Percentiles rank a stretch among this genome's conserved stretches.
phyloP scores from a whole-genome alignment of 2,329 filamentous ascomycete species.

The Aspergillus terreus region DNA sequence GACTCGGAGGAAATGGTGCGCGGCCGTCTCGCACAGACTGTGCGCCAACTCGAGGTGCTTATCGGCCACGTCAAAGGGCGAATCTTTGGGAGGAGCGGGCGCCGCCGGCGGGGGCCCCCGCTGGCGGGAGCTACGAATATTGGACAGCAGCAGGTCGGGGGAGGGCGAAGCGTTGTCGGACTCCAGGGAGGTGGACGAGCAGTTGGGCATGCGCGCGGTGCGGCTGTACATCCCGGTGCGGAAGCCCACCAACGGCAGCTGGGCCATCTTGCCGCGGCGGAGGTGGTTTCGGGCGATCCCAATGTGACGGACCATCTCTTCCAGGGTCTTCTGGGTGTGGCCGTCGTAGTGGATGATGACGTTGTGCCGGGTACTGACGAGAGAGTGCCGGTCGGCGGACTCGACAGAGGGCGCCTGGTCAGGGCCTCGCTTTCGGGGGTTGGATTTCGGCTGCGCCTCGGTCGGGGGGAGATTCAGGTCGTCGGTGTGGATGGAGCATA shows the following conservation, averaged over 20 bases:
- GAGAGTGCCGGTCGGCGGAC: conserved; percentile 33
- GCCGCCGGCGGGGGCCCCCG: conserved; percentile 40
- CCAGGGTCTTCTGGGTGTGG: conserved; percentile 77
- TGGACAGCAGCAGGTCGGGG: conserved; percentile 14
- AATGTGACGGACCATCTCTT: conserved; percentile 76
- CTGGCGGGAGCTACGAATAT: conserved; percentile 26
- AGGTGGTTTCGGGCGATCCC: conserved; percentile 77
- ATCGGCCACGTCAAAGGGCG: conserved; percentile 70
- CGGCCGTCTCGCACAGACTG: conserved; percentile 76
- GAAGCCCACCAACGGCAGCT: conserved; percentile 26
- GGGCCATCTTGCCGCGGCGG: conserved; percentile 71
- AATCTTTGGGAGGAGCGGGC: conserved; percentile 50
- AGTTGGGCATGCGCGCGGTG: conserved; percentile 1
- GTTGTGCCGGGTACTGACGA: conserved; percentile 68
- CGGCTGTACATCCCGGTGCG: conserved; percentile 17
- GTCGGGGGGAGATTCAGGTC: conserved; percentile 16
- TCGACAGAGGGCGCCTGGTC: conserved; percentile 31
- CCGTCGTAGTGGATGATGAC: conserved; percentile 92
- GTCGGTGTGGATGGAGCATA: conserved; percentile 39
- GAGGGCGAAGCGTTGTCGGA: not conserved
- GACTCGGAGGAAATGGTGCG: conserved; percentile 83
- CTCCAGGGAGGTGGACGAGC: not conserved
- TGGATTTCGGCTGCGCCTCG: conserved; percentile 11
- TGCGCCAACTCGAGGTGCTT: conserved; percentile 77
- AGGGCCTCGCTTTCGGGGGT: conserved; percentile 31